Evolutionary conservation across 371 early-diverging fungal genomes (phyloP), one percentile per base, ranked within the genome.

Genomic region (Parasitella parasitica): DNA sequence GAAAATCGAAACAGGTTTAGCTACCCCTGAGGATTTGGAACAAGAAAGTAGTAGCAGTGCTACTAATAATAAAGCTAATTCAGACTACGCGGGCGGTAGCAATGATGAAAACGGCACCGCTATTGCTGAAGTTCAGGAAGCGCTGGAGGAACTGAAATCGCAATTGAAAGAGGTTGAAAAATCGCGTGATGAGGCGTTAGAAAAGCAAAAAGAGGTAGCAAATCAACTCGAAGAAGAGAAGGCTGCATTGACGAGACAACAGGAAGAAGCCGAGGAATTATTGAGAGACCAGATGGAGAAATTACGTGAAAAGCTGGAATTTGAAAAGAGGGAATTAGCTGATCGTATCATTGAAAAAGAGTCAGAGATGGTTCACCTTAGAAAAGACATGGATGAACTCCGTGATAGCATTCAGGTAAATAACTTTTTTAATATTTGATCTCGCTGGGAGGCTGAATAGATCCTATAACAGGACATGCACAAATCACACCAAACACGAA

Each of bases 261-360:
- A 66, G 27, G 71, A 70, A 39, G 71, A 66, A 28, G 46, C 71
- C 3, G 71, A 70, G 28, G 66, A 66, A 34, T 53, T 46, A 6
- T 43, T 70, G 38, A 54, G 71, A 52, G 66, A 70, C n/a, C 66
- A 70, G 37, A 63, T 66, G 63, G 71, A 70, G 18, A 70, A 63
- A 26, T 35, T 70, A 24, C 46, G 71, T 35, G 71, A 70, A 37
- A 70, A 70, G 16, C 36, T 70, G 8, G 66, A 70, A 34, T 8
- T 56, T 34, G 71, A 70, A 50, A 70, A 70, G 16, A 52, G 66
- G 49, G 63, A 70, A 7, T 49, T 70, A 38, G 26, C 36, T 7
- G 52, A 53, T 11, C 56, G 53, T n/a, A 66, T 70, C 27, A 20
- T 38, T 15, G 52, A 63, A 48, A 70, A 66, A 27, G 71, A 70